Evolutionary conservation across 371 early-diverging fungal genomes (phyloP), one percentile per base, ranked within the genome.

Genomic region (Mucor plumbeus): DNA sequence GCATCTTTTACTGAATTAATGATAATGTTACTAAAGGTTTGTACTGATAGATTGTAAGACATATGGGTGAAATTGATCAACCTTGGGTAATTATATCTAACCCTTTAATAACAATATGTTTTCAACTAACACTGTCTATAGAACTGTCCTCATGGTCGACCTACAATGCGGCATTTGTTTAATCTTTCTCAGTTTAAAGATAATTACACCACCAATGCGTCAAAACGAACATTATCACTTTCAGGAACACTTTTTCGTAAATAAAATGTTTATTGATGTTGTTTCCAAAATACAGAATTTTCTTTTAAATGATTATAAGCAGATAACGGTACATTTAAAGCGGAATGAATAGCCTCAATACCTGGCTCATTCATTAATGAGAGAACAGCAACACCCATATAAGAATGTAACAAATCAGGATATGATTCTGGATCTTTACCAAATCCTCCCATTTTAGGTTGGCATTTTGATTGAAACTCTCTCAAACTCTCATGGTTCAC

Each of bases 101-200:
- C 4, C 26, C 19, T 13, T n/a, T 44, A n/a, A 44, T 7, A n/a
- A 44, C 17, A n/a, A 15, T 15, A 3, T 3, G 4, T 5, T 40
- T 26, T 38, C 11, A 38, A 17, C 17, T 44, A 15, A 44, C 7
- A 15, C 43, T 14, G n/a, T 6, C 53, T 21, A 33, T 58, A 87
- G 96, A 98, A 98, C 69, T 99, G 99, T 71, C 99, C 99, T 15
- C 99, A 99, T 69, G 99, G 99, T 5, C 82, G 99, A 17, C 99
- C 99, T 1, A 98, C 99, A 0, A 92, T 96, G 88, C 85, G 97
- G 34, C 94, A 95, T 73, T 70, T 97, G 48, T 59, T 83, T 14
- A 86, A 84, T 41, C 65, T 90, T 21, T 50, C 64, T 19, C 39
- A 67, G 4, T 36, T 61, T 36, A 61, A 67, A 54, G 11, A 50